Evolutionary conservation across 306 rosid species (phyloP), one percentile per base, ranked within the genome.

Genomic region (Trifolium dubium): DNA sequence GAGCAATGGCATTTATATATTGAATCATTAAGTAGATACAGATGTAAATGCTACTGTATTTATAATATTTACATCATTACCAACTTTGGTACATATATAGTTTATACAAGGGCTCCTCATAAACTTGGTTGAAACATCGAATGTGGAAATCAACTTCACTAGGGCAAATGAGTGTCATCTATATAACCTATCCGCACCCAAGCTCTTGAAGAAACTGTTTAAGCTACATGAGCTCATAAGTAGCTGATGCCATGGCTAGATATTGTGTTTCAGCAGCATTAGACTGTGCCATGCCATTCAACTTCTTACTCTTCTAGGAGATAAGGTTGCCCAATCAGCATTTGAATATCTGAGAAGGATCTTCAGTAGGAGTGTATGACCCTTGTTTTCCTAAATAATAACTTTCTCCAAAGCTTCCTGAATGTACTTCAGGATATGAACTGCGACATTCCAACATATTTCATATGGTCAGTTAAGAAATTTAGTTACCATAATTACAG

Each of bases 1-100:
- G 15, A 5, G 34, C 63, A 23, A 56, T 49, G 63, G 11, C 63
- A 56, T 56, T 56, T 56, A 56, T 19, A 54, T 10, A 2, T 35
- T 13, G 15, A 56, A 28, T 23, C 63, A 28, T 56, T 56, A 56
- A 56, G 10, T 10, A 28, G 12, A 56, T 28, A 28, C 35, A 56
- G 28, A 10, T 28, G n/a, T 56, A 9, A 54, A 56, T 11, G 15
- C 15, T 56, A 23, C 34, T 15, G 7, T 11, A 10, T 56, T 53
- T 53, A 53, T 19, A 53, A 53, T 53, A 53, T 53, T 53, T 53
- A 53, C 29, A 18, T 9, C 60, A 9, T 53, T 53, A 53, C 60
- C 59, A 53, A 53, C 13, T 53, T 53, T 18, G 60, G 7, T 19
- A 53, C 60, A 53, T 7, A 12, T 49, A 29, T 28, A 11, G 64